Evolutionary conservation across 1,284 basidiomycete species (phyloP).

Genomic region (Ganoderma leucocontextum): DNA sequence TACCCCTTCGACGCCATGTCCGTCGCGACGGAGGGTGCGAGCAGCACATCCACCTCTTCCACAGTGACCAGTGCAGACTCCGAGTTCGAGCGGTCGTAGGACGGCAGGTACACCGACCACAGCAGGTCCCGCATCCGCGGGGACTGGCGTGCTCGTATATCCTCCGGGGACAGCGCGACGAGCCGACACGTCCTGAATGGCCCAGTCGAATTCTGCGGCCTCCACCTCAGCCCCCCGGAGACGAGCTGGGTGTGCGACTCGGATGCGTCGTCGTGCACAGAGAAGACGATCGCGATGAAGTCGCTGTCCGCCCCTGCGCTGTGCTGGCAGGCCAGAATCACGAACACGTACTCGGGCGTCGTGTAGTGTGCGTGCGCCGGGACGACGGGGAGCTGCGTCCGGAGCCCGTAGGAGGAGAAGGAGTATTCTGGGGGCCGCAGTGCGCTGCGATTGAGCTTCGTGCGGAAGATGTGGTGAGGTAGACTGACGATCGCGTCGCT

Average conservation of each 20-base stretch:
- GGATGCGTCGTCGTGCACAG: not conserved
- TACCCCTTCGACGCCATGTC: not conserved
- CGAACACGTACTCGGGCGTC: not conserved
- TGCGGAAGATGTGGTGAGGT: not conserved
- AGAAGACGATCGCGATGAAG: not conserved
- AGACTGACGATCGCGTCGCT: not conserved
- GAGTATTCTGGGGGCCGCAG: not conserved
- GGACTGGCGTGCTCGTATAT: not conserved
- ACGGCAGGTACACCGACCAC: slow-evolving; percentile 6
- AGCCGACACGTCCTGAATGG: slow-evolving; percentile 2
- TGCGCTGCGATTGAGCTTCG: not conserved
- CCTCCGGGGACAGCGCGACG: not conserved
- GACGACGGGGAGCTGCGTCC: not conserved
- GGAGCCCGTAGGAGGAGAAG: not conserved
- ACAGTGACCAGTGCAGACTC: slow-evolving; percentile 2
- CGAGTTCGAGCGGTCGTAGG: slow-evolving; percentile 3
- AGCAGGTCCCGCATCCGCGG: slow-evolving; percentile 3
- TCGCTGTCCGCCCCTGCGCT: not conserved
- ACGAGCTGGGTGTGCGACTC: slow-evolving; percentile 3
- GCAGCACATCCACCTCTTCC: slow-evolving; percentile 3
- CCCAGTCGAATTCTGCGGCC: not conserved
- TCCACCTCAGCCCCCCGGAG: not conserved
- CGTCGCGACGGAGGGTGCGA: not conserved
- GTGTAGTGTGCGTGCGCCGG: slow-evolving; percentile 6
- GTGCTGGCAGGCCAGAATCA: slow-evolving; percentile 1